Base-by-base conservation (phyloP, 768 basidiomycete species). In the Pleurotus eryngii region DNA sequence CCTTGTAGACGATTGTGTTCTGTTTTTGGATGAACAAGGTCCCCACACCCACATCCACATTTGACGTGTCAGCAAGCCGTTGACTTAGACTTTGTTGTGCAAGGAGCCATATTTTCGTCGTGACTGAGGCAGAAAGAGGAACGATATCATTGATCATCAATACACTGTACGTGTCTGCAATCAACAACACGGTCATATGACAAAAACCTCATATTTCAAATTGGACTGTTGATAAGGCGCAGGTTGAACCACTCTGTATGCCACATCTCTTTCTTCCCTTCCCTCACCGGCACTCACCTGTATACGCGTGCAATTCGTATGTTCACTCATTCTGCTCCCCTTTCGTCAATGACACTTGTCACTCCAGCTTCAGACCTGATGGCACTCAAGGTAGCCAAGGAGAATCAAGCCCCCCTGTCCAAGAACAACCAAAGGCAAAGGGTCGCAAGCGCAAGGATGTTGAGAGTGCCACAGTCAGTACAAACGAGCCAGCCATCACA, bases 1-100 rank as follows among this genome's bases (percentile, higher is more conserved):
- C 58, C 58, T 9, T 40, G 24, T 15, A 56, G 26, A 26, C 56
- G 55, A 46, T 49, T 59, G 4, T 15, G 58, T 24, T 48, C 54
- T 0, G 55, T 59, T n/a, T 43, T 43, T 1, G 15, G 15, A 3
- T 50, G 20, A 8, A 59, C 55, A 6, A 22, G 2, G 24, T 43
- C 15, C 7, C 24, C 17, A 22, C 58, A 59, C 12, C 6, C n/a
- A 45, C 42, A 45, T 45, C 8, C n/a, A 45, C 42, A 45, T 20
- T n/a, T n/a, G 1, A 45, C 8, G 5, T 7, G 42, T 20, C 42
- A 7, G 15, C 42, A 7, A 45, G 42, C 5, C 6, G 8, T 15
- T 45, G 42, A 45, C 42, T 45, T 45, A 7, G 42, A 45, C n/a
- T 45, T 45, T 2, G 4, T 45, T 45, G n/a, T 4, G 11, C 42